phyloP scores from a whole-genome alignment of 176 grass and related monocot species.

The Stipa capillata region DNA sequence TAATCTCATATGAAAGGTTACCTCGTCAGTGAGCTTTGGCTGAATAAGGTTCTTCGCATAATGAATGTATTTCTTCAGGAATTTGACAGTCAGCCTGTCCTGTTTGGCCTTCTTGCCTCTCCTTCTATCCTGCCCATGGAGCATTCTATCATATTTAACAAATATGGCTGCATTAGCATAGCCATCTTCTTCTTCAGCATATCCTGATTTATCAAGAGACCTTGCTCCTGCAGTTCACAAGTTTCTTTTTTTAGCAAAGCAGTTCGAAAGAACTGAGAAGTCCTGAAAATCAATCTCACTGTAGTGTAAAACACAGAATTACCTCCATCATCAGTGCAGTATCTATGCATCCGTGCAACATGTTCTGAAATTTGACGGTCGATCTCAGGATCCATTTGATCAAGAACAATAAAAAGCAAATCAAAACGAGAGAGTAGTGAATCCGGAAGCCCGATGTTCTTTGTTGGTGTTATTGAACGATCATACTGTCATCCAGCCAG shows the following conservation, averaged over 20 bases:
- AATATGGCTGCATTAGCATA: conserved; percentile 69
- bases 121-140: conserved; percentile 95
- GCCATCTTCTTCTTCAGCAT: conserved; percentile 80
- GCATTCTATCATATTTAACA: conserved; percentile 93
- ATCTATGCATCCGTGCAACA: conserved; percentile 95
- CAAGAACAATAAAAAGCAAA: conserved; percentile 97
- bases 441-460: conserved; percentile 96
- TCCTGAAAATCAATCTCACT: conserved; percentile 11
- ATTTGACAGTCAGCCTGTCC: conserved; percentile 81
- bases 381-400: conserved; percentile 99
- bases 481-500: conserved; percentile 61
- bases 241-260: not conserved
- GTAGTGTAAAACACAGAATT: conserved; percentile 2
- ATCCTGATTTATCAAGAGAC: conserved; percentile 54
- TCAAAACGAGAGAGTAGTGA: conserved; percentile 98
- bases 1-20: conserved; percentile 19
- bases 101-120: conserved; percentile 75
- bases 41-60: conserved; percentile 96
- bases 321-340: conserved; percentile 89
- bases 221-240: conserved; percentile 40
- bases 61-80: conserved; percentile 98
- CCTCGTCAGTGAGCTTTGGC: conserved; percentile 92
- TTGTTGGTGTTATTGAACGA: conserved; percentile 88
- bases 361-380: conserved; percentile 95
- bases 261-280: not conserved